phyloP scores from a whole-genome alignment of 148 eudicot genomes.

The Rhododendron simsii region DNA sequence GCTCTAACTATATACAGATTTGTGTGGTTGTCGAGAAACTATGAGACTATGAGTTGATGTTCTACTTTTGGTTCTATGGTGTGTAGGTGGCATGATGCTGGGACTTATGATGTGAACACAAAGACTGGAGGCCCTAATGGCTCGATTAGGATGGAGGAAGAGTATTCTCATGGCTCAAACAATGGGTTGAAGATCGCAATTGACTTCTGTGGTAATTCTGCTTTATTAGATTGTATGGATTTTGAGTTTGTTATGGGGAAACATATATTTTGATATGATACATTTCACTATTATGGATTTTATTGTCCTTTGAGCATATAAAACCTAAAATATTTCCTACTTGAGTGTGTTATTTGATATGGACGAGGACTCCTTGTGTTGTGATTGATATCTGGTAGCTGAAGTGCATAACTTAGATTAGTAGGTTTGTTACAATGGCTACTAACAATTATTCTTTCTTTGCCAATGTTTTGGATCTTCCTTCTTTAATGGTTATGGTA shows the following conservation, averaged over 20 bases:
- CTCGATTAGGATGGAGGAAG: conserved; percentile 79
- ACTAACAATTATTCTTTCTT: background rate
- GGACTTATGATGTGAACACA: conserved; percentile 80
- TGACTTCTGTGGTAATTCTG: conserved; percentile 72
- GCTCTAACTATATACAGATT: background rate
- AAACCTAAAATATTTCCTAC: background rate
- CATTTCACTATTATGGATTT: background rate
- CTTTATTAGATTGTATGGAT: background rate
- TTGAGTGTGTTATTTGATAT: background rate
- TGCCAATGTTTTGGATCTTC: background rate
- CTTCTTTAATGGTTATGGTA: background rate
- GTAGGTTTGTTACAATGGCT: background rate
- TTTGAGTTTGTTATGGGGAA: background rate
- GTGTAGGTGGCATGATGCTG: conserved; percentile 97
- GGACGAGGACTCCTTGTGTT: background rate
- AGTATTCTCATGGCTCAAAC: conserved; percentile 68
- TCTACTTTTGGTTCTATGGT: background rate
- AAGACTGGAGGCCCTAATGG: conserved; percentile 97
- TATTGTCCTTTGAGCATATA: background rate
- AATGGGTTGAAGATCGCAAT: conserved; percentile 83
- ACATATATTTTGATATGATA: background rate
- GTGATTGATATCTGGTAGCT: background rate
- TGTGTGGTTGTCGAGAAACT: background rate
- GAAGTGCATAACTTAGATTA: background rate
- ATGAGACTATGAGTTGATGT: background rate